Base-by-base conservation (phyloP, 2,329 filamentous ascomycete genomes). In the Xylariaceae sp. region DNA sequence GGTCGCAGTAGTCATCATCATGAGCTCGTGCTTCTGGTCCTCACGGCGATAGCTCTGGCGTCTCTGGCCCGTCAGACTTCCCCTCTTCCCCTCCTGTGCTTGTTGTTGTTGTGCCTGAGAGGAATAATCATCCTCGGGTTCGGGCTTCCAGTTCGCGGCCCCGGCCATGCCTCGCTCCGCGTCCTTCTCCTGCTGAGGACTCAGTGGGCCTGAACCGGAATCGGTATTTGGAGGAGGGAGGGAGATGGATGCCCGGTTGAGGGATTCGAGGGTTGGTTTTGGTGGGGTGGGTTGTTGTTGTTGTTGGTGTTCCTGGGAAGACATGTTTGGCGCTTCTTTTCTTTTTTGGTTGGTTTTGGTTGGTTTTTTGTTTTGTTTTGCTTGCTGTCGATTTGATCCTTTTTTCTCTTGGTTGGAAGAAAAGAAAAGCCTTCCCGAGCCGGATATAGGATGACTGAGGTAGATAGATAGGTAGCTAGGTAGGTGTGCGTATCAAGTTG, bases 11-110 rank as follows among this genome's bases (percentile, higher is more conserved):
- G 27, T 28, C 26, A 28, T 59, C 69, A 74, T 70, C 50, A 74
- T 71, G 58, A 72, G 51, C 38, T 60, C 60, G 46, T 67, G 73
- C 57, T 74, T 75, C 56, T 66, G 66, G 53, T 76, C 74, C 57
- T 79, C 69, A 24, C 63, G 61, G 51, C 62, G 68, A 64, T 69
- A 78, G 59, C 71, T 74, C 54, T 70, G 69, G 32, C 39, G 43
- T 32, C 71, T 67, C 8, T 68, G 64, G n/a, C n/a, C n/a, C n/a
- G n/a, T n/a, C n/a, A n/a, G n/a, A n/a, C n/a, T n/a, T n/a, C n/a
- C n/a, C n/a, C n/a, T n/a, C n/a, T n/a, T n/a, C n/a, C n/a, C n/a
- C n/a, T n/a, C n/a, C n/a, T n/a, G n/a, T n/a, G n/a, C n/a, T n/a
- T n/a, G n/a, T n/a, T n/a, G n/a, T n/a, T n/a, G n/a, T n/a, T n/a